Evolutionary conservation across 2,329 filamentous ascomycete genomes (phyloP).

Genomic region (Myriosclerotinia duriaeana): DNA sequence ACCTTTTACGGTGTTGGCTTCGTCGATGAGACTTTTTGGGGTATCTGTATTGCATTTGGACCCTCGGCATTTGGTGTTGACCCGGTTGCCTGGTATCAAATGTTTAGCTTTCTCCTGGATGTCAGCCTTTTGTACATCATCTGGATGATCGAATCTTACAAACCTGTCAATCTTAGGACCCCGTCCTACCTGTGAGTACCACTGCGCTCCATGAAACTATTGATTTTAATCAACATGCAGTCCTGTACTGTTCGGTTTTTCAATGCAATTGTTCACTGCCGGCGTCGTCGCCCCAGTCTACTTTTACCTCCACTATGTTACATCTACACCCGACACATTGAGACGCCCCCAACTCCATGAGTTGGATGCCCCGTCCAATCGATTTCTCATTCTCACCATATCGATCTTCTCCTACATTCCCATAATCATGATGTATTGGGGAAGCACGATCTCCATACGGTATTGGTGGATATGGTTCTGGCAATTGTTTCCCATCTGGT

Average conservation of each 20-base stretch:
- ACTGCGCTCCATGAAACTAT: neutral
- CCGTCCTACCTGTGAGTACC: neutral
- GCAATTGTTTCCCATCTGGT: no score
- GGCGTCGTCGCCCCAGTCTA: neutral
- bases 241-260: neutral
- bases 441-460: no score
- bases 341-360: neutral
- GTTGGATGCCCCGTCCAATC: neutral
- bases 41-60: neutral
- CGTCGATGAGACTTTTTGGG: neutral
- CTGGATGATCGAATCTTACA: slow-evolving; percentile 1
- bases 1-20: neutral
- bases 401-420: neutral
- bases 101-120: neutral
- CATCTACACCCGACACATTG: neutral
- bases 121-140: neutral
- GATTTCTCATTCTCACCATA: neutral
- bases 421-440: neutral
- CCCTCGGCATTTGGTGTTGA: neutral
- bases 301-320: neutral
- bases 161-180: neutral
- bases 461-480: no score
- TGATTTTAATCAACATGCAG: neutral
- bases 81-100: neutral
- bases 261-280: neutral